phyloP scores from a whole-genome alignment of 805 yeast genomes.

The Cyberlindnera meyerae region DNA sequence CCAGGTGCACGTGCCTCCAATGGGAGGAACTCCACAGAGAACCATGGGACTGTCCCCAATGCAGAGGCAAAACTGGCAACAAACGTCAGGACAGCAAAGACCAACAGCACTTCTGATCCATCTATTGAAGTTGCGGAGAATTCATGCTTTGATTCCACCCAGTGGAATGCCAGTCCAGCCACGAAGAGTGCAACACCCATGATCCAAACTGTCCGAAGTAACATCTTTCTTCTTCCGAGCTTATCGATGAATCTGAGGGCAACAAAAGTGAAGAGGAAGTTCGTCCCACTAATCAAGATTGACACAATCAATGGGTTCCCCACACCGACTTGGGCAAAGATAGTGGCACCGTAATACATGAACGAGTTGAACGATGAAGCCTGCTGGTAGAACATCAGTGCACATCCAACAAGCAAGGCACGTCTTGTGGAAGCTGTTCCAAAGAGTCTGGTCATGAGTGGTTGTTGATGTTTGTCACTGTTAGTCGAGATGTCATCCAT shows the following conservation, averaged over 20 bases:
- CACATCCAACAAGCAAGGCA: conserved; percentile 44
- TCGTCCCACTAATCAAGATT: conserved; percentile 48
- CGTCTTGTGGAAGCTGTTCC: conserved; percentile 29
- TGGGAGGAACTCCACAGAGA: conserved; percentile 40
- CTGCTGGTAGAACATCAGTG: conserved; percentile 53
- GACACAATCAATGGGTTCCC: conserved; percentile 53
- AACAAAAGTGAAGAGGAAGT: conserved; percentile 49
- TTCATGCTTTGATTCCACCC: not conserved
- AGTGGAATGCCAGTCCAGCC: conserved; percentile 28
- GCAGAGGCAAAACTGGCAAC: conserved; percentile 41
- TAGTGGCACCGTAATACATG: conserved; percentile 57
- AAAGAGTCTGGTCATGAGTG: conserved; percentile 8
- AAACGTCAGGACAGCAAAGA: conserved; percentile 30
- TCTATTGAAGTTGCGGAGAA: not conserved
- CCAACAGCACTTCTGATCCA: conserved; percentile 18
- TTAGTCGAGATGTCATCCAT: conserved; percentile 34
- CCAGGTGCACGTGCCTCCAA: conserved; percentile 38
- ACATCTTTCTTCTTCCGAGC: conserved; percentile 42
- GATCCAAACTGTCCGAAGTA: conserved; percentile 38
- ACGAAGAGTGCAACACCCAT: conserved; percentile 33
- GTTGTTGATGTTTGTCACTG: conserved; percentile 4
- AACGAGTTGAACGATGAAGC: conserved; percentile 59
- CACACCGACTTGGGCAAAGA: conserved; percentile 48
- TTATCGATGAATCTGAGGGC: conserved; percentile 47
- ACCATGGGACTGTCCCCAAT: conserved; percentile 43